A percentile compares a stretch with the other conserved stretches of the same genome.
phyloP scores from a whole-genome alignment of 2,329 filamentous ascomycete genomes.

The Hymenoscyphus repandus region DNA sequence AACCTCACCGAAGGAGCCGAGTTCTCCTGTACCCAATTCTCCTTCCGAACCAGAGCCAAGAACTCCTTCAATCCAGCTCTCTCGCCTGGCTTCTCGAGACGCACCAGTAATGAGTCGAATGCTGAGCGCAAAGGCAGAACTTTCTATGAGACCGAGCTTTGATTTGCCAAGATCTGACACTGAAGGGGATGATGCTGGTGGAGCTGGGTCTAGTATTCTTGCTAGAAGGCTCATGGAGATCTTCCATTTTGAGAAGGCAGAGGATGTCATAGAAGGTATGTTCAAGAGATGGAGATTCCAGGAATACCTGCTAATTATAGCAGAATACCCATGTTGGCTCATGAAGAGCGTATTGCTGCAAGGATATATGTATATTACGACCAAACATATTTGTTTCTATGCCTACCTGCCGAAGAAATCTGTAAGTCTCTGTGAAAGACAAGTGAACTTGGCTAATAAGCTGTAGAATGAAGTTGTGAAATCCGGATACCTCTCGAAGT shows the following conservation, averaged over 20 bases:
- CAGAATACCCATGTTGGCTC: conserved; percentile 90
- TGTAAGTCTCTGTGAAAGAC: conserved; percentile 41
- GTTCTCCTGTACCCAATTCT: conserved; percentile 19
- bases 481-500: conserved; percentile 83
- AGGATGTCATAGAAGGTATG: conserved; percentile 75
- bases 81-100: conserved; percentile 40
- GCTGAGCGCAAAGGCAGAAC: conserved; percentile 64
- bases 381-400: conserved; percentile 92
- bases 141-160: conserved; percentile 53
- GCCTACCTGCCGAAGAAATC: conserved; percentile 94
- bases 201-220: conserved; percentile 50
- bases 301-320: conserved; percentile 16
- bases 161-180: conserved; percentile 38
- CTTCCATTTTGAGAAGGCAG: conserved; percentile 74
- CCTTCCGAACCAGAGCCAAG: conserved; percentile 34
- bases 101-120: conserved; percentile 73
- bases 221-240: conserved; percentile 74
- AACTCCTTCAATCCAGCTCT: conserved; percentile 27
- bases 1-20: conserved; percentile 28
- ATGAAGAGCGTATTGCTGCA: conserved; percentile 87
- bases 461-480: conserved; percentile 67
- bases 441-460: conserved; percentile 23
- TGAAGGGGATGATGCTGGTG: conserved; percentile 24
- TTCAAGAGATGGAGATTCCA: not conserved
- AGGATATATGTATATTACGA: conserved; percentile 93